Evolutionary conservation across 1,284 basidiomycete species (phyloP), one percentile per base, ranked within the genome.

Genomic region (Cryptococcus sp.): DNA sequence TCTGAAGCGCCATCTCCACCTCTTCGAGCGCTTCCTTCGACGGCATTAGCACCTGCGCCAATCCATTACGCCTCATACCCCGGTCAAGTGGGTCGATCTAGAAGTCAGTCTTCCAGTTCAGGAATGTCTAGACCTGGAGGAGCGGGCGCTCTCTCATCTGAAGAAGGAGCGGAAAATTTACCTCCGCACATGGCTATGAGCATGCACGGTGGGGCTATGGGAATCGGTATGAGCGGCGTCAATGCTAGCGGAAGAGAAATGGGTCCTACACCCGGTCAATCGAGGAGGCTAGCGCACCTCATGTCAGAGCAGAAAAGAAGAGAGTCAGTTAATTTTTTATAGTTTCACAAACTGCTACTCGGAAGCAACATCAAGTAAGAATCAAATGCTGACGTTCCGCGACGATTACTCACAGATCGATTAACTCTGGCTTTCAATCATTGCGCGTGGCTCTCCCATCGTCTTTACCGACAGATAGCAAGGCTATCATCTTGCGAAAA

Each of bases 231-330:
- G 41, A 39, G 45, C 15, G 50, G 45, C 7, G 50, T 41, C 16
- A 45, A 48, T 3, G 22, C 20, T 10, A 17, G 38, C n/a, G 41
- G 22, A 37, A 44, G 47, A 29, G 58, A 50, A 37, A 50, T 49
- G 26, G 58, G 46, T 11, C 58, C 52, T 17, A 61, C 61, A 1
- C 58, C 64, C 3, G 74, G 73, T 19, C 73, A 77, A 57, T 67
- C 58, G 25, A 64, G 75, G 44, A 59, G 75, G 5, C 44, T 77
- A 10, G 75, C 75, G 1, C 75, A 77, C 59, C 57, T 77, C 19
- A 73, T 75, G 70, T 69, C 66, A 5, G 75, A 77, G 60, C 75
- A 77, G 56, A 77, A 77, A 53, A 61, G 75, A 17, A 58, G 75
- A 67, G 75, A 77, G 75, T 75, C 56, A 73, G 73, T 72, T 15